Evolutionary conservation across 163 green algal genomes (phyloP).

Genomic region (Coccomyxa subellipsoidea): DNA sequence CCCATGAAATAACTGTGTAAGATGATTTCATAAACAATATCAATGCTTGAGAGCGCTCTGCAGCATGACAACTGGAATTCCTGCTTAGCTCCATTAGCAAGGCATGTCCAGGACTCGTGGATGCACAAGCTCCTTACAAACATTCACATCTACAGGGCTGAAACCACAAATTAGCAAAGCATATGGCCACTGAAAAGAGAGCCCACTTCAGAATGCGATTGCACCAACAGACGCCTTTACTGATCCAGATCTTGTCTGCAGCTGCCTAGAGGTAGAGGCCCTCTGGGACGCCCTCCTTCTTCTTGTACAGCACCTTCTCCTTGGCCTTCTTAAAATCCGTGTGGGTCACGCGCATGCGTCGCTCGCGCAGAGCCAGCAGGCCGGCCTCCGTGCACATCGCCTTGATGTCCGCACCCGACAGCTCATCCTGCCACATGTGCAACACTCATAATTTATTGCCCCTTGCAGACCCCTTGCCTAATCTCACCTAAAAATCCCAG

Average conservation of each 20-base stretch:
- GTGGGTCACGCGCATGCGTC: slow-evolving; percentile 97
- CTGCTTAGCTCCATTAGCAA: too few species aligned
- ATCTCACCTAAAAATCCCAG: too few species aligned
- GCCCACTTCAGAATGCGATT: background rate
- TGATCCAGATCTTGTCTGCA: background rate
- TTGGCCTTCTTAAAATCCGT: slow-evolving; percentile 97
- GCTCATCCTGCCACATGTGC: slow-evolving; percentile 57
- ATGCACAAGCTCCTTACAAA: too few species aligned
- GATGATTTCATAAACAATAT: too few species aligned
- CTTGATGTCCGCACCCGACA: slow-evolving; percentile 97
- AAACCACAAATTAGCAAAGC: too few species aligned
- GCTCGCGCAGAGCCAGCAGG: slow-evolving; percentile 93
- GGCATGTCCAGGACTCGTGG: too few species aligned
- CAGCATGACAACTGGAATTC: too few species aligned
- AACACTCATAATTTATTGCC: background rate
- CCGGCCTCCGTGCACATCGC: slow-evolving; percentile 98
- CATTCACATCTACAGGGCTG: too few species aligned
- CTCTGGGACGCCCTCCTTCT: slow-evolving; percentile 97
- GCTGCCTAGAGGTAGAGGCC: slow-evolving; percentile 91
- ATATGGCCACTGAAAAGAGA: too few species aligned
- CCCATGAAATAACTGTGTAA: too few species aligned
- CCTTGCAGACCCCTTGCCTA: background rate
- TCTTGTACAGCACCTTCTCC: slow-evolving; percentile 95
- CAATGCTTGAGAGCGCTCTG: too few species aligned
- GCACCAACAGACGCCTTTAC: background rate